Evolutionary conservation across 495 filamentous ascomycete species (phyloP).

Genomic region (Penicillium lagena): DNA sequence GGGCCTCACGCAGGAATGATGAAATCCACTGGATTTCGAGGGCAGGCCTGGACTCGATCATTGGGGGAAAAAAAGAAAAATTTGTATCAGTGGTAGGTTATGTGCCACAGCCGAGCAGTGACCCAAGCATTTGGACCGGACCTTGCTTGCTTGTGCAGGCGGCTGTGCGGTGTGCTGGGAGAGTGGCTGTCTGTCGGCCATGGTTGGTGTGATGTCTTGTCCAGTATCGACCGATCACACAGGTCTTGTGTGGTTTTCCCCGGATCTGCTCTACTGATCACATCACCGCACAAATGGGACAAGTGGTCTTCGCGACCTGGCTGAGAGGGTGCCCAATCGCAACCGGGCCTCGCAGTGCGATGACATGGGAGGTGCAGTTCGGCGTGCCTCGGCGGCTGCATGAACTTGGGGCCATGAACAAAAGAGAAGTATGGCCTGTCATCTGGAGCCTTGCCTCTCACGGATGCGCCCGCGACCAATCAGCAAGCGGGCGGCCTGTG

Average conservation of each 20-base stretch:
- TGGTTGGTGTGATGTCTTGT: too few relatives aligned
- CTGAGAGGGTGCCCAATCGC: too few relatives aligned
- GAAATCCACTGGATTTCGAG: neutral
- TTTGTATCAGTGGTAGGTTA: too few relatives aligned
- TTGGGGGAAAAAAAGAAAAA: too few relatives aligned
- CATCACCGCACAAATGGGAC: too few relatives aligned
- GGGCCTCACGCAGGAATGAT: neutral
- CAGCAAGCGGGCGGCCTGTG: neutral
- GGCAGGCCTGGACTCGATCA: neutral
- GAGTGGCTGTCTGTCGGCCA: neutral
- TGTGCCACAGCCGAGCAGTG: neutral
- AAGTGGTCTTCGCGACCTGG: too few relatives aligned
- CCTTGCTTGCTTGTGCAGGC: constrained; percentile 18
- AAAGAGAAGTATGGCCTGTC: neutral
- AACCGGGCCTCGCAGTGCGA: too few relatives aligned
- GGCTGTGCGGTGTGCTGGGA: constrained; percentile 2
- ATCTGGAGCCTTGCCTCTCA: constrained; percentile 6
- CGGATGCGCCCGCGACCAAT: constrained; percentile 6
- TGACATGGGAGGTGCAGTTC: too few relatives aligned
- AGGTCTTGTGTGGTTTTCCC: too few relatives aligned
- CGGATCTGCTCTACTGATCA: too few relatives aligned
- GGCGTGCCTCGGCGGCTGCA: too few relatives aligned
- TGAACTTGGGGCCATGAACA: neutral
- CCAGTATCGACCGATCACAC: too few relatives aligned
- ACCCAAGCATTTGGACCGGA: neutral